phyloP scores from a whole-genome alignment of 495 filamentous ascomycete genomes.

The Penicillium verhagenii region DNA sequence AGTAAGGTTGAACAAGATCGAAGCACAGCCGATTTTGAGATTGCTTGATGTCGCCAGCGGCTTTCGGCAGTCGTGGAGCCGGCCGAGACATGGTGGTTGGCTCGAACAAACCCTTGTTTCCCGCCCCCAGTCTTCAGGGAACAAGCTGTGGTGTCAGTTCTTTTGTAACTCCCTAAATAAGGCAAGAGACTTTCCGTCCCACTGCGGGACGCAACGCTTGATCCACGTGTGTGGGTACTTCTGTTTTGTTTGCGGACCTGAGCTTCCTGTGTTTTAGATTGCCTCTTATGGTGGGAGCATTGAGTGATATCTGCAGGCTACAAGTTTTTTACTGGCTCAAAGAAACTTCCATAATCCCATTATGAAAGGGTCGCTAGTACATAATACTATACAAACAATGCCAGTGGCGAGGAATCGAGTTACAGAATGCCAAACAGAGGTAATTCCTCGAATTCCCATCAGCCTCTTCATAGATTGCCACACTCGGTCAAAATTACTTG shows the following conservation, averaged over 20 bases:
- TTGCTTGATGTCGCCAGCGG: constrained; percentile 21
- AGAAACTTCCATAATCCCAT: neutral
- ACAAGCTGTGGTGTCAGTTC: constrained; percentile 18
- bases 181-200: constrained; percentile 16
- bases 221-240: constrained; percentile 24
- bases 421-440: neutral
- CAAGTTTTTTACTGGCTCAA: neutral
- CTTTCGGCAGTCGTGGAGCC: constrained; percentile 15
- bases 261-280: neutral
- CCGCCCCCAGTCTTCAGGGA: constrained; percentile 9
- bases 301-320: neutral
- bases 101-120: constrained; percentile 11
- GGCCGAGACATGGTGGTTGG: constrained; percentile 17
- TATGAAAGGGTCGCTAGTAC: too few relatives aligned
- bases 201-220: constrained; percentile 10
- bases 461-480: neutral
- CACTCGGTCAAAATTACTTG: neutral
- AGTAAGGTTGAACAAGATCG: constrained; percentile 16
- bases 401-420: neutral
- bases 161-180: constrained; percentile 8
- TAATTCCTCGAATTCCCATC: neutral
- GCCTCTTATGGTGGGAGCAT: neutral
- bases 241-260: constrained; percentile 8
- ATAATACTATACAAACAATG: too few relatives aligned
- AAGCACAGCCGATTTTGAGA: constrained; percentile 16